phyloP scores from a whole-genome alignment of 1,284 basidiomycete species.

The Laetiporus sulphureus region DNA sequence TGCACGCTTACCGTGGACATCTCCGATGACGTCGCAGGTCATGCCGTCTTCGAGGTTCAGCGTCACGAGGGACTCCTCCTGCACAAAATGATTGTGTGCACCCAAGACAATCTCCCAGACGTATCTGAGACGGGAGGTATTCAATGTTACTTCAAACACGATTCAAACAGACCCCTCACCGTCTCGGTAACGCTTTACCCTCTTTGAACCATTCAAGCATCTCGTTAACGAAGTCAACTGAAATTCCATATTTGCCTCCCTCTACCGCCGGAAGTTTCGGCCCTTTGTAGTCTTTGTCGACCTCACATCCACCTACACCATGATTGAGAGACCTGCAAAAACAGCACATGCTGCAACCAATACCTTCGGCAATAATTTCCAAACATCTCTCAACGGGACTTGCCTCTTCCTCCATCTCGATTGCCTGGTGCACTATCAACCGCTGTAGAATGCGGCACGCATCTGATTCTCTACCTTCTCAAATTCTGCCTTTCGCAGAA shows the following conservation, averaged over 20 bases:
- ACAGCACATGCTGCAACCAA: not conserved
- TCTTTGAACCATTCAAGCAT: constrained; percentile 95
- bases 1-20: constrained; percentile 69
- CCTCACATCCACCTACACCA: constrained; percentile 58
- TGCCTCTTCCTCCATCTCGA: constrained; percentile 85
- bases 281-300: constrained; percentile 65
- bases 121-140: constrained; percentile 53
- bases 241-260: constrained; percentile 67
- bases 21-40: constrained; percentile 88
- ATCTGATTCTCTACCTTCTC: constrained; percentile 58
- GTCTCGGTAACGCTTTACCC: constrained; percentile 79
- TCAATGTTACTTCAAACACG: not conserved
- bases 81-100: constrained; percentile 68
- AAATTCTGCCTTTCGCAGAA: constrained; percentile 81
- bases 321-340: not conserved
- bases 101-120: constrained; percentile 96
- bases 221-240: constrained; percentile 70
- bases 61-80: constrained; percentile 82
- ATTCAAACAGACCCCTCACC: constrained; percentile 12
- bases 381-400: constrained; percentile 64
- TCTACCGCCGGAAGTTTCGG: constrained; percentile 51
- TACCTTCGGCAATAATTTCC: constrained; percentile 78
- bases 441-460: not conserved
- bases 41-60: constrained; percentile 73
- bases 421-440: constrained; percentile 48